These are phyloP conservation scores for Monilinia laxa DNA, from an alignment of 2,329 filamentous ascomycete genomes.

Conservation along the genomic window DNA sequence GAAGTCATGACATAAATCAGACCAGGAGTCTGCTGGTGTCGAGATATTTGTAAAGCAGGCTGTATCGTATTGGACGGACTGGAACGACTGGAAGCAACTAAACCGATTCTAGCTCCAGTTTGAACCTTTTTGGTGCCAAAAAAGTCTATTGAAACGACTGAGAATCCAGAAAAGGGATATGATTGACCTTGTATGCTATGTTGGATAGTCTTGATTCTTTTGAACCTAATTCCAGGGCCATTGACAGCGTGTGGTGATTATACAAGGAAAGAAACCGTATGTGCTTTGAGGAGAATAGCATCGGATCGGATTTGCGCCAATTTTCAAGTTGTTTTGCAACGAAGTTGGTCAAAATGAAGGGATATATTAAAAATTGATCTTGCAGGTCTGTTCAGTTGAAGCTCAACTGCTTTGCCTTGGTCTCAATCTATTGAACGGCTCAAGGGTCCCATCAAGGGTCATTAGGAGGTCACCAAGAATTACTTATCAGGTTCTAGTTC, in stretches of 20 bases:
- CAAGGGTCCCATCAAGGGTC: too few species aligned
- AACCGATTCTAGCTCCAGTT: neutral
- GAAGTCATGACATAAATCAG: neutral
- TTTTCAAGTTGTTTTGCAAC: neutral
- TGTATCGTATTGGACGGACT: too few species aligned
- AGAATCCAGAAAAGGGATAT: neutral
- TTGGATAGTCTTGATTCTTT: neutral
- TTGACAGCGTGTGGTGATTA: too few species aligned
- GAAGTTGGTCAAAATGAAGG: neutral
- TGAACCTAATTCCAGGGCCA: too few species aligned
- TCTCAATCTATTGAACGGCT: neutral
- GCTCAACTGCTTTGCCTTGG: too few species aligned
- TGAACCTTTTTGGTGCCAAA: neutral
- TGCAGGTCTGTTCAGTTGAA: rapidly evolving
- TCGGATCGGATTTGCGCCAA: neutral
- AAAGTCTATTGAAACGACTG: neutral
- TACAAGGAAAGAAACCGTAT: too few species aligned
- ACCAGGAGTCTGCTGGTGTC: too few species aligned
- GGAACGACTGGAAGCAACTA: neutral
- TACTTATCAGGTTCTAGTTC: too few species aligned
- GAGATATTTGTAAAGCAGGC: too few species aligned
- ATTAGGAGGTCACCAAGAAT: too few species aligned
- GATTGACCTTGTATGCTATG: neutral
- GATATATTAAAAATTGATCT: too few species aligned
- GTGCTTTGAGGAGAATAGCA: neutral